These are phyloP conservation scores for Anthracocystis walkeri DNA, from an alignment of 1,284 basidiomycete genomes.

Conservation along the genomic window DNA sequence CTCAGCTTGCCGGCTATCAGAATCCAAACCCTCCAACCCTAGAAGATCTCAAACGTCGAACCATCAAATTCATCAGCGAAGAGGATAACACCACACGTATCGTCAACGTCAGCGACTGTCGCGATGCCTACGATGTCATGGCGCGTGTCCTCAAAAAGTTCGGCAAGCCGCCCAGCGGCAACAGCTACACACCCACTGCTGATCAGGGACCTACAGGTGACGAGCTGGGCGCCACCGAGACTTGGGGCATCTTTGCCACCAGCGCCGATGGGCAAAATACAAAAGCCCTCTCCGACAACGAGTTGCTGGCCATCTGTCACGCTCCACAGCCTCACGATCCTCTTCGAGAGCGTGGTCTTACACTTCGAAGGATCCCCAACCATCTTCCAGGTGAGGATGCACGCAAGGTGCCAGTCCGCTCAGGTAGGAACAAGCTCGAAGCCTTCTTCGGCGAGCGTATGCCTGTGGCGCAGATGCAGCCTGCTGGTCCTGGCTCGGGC, in stretches of 20 bases:
- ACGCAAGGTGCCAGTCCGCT: conserved; percentile 35
- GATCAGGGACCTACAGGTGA: conserved; percentile 49
- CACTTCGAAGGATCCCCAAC: conserved; percentile 72
- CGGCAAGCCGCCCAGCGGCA: conserved; percentile 52
- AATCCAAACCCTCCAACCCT: conserved; percentile 42
- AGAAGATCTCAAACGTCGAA: conserved; percentile 62
- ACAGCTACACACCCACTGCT: conserved; percentile 63
- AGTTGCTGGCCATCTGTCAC: conserved; percentile 86
- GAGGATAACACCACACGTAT: conserved; percentile 64
- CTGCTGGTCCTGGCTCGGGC: conserved; percentile 63
- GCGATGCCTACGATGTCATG: conserved; percentile 64
- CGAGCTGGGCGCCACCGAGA: conserved; percentile 46
- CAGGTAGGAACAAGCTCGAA: conserved; percentile 71
- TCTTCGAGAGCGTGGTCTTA: conserved; percentile 84
- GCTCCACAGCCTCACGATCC: conserved; percentile 81
- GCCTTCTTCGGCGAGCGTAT: conserved; percentile 75
- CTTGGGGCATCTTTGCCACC: conserved; percentile 63
- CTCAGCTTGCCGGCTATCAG: conserved; percentile 25
- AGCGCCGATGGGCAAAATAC: conserved; percentile 61
- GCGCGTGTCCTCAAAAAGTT: conserved; percentile 67
- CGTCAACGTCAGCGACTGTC: conserved; percentile 64
- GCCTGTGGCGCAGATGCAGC: conserved; percentile 50
- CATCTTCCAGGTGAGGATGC: conserved; percentile 49
- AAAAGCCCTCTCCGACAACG: conserved; percentile 71
- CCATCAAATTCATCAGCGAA: conserved; percentile 67